Percentiles rank a stretch among this genome's conserved stretches.
Conservation (phyloP, 495 filamentous ascomycete genomes). For the Aspergillus incahuasiensis region DNA sequence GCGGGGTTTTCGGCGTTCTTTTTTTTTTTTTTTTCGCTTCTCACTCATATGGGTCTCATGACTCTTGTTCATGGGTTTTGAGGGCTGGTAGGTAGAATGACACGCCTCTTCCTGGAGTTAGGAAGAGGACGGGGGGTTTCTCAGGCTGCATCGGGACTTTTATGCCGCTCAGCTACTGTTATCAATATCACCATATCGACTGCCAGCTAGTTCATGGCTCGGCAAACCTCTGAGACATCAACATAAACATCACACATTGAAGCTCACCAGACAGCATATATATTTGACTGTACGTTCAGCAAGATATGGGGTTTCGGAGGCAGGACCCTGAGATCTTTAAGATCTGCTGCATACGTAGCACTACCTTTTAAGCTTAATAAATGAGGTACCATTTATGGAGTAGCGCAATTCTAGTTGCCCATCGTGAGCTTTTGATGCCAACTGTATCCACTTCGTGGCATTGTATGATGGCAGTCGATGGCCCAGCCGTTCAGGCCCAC, state of each 20-base stretch:
- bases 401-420: background rate
- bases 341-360: background rate
- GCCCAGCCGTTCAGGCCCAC: background rate
- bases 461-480: background rate
- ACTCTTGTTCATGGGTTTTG: constrained; percentile 27
- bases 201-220: constrained; percentile 18
- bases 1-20: constrained; percentile 44
- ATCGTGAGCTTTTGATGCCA: background rate
- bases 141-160: constrained; percentile 18
- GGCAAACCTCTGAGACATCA: constrained; percentile 17
- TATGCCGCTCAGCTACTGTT: constrained; percentile 19
- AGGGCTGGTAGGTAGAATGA: constrained; percentile 24
- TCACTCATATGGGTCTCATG: constrained; percentile 29
- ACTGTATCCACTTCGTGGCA: background rate
- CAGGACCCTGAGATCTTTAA: background rate
- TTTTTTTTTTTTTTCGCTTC: constrained; percentile 28
- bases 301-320: too few species aligned
- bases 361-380: background rate
- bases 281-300: too few species aligned
- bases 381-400: background rate
- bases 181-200: constrained; percentile 26
- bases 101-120: constrained; percentile 14
- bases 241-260: too few species aligned
- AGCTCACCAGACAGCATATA: background rate
- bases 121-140: constrained; percentile 22